Evolutionary conservation across 768 basidiomycete genomes (phyloP).

Genomic region (Boletus patriciae): DNA sequence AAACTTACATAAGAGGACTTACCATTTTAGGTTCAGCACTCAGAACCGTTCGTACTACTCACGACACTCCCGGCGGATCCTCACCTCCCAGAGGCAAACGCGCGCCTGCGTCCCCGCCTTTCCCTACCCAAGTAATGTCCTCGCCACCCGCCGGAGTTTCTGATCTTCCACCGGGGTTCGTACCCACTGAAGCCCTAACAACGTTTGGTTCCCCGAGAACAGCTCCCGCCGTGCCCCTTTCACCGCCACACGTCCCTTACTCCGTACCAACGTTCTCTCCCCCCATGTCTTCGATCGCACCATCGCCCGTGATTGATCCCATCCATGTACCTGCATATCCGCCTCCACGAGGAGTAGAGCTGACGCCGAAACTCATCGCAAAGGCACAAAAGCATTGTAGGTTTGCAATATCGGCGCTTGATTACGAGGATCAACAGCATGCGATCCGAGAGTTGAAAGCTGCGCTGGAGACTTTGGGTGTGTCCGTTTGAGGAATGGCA

Average conservation of each 20-base stretch:
- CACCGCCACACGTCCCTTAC: conserved; percentile 15
- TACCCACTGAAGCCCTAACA: conserved; percentile 26
- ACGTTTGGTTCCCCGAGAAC: conserved; percentile 7
- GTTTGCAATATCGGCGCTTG: conserved; percentile 92
- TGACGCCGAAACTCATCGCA: conserved; percentile 65
- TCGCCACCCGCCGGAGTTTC: conserved; percentile 20
- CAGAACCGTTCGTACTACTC: too few relatives aligned
- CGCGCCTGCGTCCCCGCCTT: conserved; percentile 13
- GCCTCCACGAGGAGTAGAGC: conserved; percentile 35
- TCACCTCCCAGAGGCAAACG: conserved; percentile 9
- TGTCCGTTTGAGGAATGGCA: conserved; percentile 29
- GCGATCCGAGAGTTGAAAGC: conserved; percentile 79
- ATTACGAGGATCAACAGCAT: conserved; percentile 90
- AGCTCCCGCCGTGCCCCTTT: conserved; percentile 19
- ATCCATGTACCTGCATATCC: conserved; percentile 21
- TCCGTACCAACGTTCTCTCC: conserved; percentile 8
- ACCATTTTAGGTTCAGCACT: too few relatives aligned
- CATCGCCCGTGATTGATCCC: neutral
- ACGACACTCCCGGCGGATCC: conserved; percentile 15
- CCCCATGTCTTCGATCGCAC: neutral
- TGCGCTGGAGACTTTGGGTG: conserved; percentile 70
- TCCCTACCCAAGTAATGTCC: conserved; percentile 3
- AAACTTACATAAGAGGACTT: too few relatives aligned
- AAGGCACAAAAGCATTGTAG: conserved; percentile 88
- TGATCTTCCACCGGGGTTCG: conserved; percentile 30